These are phyloP conservation scores for Blastobotrys parvus DNA, from an alignment of 805 yeast genomes.

Conservation along the genomic window DNA sequence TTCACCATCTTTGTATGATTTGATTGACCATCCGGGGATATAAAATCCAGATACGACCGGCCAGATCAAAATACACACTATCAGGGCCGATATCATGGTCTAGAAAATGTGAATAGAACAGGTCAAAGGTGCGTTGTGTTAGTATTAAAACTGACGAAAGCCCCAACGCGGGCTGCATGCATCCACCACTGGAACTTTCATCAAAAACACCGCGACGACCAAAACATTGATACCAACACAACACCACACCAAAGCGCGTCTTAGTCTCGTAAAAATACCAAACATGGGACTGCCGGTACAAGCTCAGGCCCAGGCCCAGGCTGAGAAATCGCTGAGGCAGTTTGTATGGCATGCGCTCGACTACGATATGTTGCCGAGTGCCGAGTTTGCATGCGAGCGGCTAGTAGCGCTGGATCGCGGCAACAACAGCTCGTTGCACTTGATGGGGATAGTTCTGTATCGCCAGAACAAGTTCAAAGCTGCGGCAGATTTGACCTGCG, in stretches of 20 bases:
- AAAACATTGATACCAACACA: neutral
- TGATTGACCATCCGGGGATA: constrained; percentile 31
- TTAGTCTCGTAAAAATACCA: neutral
- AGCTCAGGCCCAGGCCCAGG: too few species aligned
- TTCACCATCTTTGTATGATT: constrained; percentile 43
- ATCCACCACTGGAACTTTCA: too few species aligned
- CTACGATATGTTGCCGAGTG: constrained; percentile 58
- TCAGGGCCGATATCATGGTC: neutral
- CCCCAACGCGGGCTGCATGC: too few species aligned
- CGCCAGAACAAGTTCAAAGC: constrained; percentile 52
- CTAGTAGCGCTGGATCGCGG: constrained; percentile 54
- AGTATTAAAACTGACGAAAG: too few species aligned
- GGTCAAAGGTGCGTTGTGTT: too few species aligned
- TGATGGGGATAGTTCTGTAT: constrained; percentile 60
- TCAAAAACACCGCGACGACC: neutral
- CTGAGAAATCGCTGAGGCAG: constrained; percentile 24
- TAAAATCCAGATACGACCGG: constrained; percentile 9
- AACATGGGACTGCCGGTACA: too few species aligned
- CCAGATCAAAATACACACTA: neutral
- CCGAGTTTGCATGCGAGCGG: constrained; percentile 82
- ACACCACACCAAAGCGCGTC: neutral
- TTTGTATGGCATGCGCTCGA: constrained; percentile 67
- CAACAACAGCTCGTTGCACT: constrained; percentile 53
- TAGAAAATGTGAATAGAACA: too few species aligned
- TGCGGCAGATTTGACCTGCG: constrained; percentile 40